phyloP scores from a whole-genome alignment of 78 protist genomes.

The Chrysochromulina tobinii region DNA sequence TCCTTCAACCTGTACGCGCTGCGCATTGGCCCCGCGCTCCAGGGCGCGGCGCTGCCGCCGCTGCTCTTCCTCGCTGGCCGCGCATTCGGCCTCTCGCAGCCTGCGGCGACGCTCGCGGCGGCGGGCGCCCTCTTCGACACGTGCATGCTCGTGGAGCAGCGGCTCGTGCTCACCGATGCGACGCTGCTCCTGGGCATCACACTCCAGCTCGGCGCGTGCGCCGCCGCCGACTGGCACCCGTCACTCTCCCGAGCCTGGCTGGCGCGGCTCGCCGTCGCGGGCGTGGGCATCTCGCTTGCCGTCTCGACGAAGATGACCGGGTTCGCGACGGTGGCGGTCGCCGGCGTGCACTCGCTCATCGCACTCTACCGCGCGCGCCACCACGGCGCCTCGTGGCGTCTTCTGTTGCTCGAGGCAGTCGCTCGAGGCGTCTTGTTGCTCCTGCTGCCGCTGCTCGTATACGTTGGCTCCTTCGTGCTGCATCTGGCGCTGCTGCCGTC shows the following conservation, averaged over 20 bases:
- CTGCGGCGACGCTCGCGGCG: not conserved
- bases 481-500: conserved; percentile 38
- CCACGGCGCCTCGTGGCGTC: not conserved
- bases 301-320: conserved; percentile 38
- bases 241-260: not conserved
- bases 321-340: not conserved
- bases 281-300: conserved; percentile 26
- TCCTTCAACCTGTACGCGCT: not conserved
- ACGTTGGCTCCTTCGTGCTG: conserved; percentile 25
- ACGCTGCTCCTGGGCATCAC: conserved; percentile 7
- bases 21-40: not conserved
- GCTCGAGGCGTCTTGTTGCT: conserved; percentile 37
- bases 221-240: not conserved
- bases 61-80: not conserved
- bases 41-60: not conserved
- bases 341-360: conserved; percentile 6
- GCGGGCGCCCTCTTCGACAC: not conserved
- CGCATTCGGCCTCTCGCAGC: not conserved
- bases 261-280: not conserved
- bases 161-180: conserved; percentile 54
- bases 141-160: conserved; percentile 20
- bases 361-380: not conserved
- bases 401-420: not conserved
- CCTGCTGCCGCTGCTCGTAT: conserved; percentile 21
- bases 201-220: not conserved